Conservation (phyloP, 805 yeast species). For the Torulaspora indica region DNA sequence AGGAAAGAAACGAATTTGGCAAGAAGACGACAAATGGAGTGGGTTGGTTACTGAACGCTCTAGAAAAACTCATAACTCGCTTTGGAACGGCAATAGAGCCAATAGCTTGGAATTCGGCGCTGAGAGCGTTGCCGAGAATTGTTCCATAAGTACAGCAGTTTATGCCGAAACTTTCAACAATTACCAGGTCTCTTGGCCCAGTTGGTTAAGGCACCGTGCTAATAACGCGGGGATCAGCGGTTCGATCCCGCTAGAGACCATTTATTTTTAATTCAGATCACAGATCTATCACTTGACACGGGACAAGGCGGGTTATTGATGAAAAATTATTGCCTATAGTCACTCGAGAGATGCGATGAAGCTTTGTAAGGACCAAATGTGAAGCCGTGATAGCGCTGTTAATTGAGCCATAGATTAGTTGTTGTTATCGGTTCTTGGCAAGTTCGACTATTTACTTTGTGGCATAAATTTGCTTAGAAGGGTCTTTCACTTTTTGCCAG, state of each 20-base stretch:
- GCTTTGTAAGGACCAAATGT: not conserved
- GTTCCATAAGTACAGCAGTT: too few species aligned
- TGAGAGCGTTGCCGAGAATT: too few species aligned
- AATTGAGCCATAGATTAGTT: not conserved
- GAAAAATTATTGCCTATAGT: constrained; percentile 4
- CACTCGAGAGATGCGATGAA: constrained; percentile 9
- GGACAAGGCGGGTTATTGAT: not conserved
- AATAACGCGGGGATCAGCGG: constrained; percentile 35
- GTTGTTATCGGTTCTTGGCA: not conserved
- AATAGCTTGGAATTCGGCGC: too few species aligned
- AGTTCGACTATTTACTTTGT: not conserved
- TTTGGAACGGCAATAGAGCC: too few species aligned
- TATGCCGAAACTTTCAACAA: not conserved
- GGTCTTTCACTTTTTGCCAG: not conserved
- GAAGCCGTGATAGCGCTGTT: not conserved
- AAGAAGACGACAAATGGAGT: too few species aligned
- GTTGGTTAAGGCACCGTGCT: constrained; percentile 35
- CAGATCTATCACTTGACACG: not conserved
- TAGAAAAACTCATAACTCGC: too few species aligned
- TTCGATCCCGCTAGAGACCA: constrained; percentile 31
- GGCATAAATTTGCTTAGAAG: not conserved
- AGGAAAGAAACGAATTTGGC: too few species aligned
- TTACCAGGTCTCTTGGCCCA: constrained; percentile 16
- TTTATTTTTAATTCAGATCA: not conserved
- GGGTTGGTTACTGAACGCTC: not conserved